phyloP scores from a whole-genome alignment of 768 basidiomycete species.

The Leccinellum rugosiceps region DNA sequence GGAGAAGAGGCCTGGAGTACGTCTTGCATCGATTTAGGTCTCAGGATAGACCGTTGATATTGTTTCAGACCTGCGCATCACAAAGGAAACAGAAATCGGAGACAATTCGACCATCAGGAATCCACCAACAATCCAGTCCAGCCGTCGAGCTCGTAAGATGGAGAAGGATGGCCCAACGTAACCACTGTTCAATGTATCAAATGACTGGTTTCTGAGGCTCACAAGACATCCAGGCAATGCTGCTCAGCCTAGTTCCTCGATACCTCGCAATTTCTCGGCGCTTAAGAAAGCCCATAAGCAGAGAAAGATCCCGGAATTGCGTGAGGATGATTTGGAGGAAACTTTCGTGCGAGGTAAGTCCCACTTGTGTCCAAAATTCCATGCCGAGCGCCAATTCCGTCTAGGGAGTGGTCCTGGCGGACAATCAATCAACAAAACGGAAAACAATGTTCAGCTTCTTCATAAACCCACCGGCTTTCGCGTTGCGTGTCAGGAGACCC shows the following conservation, averaged over 20 bases:
- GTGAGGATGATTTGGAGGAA: conserved; percentile 83
- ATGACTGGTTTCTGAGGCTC: conserved; percentile 28
- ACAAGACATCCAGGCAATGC: conserved; percentile 29
- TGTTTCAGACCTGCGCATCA: conserved; percentile 66
- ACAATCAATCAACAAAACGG: conserved; percentile 96
- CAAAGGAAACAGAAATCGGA: conserved; percentile 81
- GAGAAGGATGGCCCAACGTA: conserved; percentile 37
- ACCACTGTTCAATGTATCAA: conserved; percentile 23
- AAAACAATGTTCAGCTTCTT: conserved; percentile 85
- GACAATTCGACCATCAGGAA: conserved; percentile 77
- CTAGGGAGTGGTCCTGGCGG: conserved; percentile 90
- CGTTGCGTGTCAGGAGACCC: conserved; percentile 84
- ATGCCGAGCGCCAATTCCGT: conserved; percentile 7
- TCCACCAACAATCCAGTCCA: conserved; percentile 44
- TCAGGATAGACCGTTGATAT: background rate
- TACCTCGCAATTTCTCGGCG: conserved; percentile 56
- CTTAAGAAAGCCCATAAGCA: conserved; percentile 66
- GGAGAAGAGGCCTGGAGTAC: conserved; percentile 57
- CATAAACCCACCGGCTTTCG: conserved; percentile 89
- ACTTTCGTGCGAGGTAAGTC: conserved; percentile 76
- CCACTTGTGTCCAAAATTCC: background rate
- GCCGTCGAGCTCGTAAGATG: conserved; percentile 44
- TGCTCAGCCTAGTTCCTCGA: conserved; percentile 28
- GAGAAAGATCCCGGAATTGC: conserved; percentile 62
- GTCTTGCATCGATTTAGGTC: conserved; percentile 14